phyloP scores from a whole-genome alignment of 2,329 filamentous ascomycete genomes.

The Chaetothyriales sp. region DNA sequence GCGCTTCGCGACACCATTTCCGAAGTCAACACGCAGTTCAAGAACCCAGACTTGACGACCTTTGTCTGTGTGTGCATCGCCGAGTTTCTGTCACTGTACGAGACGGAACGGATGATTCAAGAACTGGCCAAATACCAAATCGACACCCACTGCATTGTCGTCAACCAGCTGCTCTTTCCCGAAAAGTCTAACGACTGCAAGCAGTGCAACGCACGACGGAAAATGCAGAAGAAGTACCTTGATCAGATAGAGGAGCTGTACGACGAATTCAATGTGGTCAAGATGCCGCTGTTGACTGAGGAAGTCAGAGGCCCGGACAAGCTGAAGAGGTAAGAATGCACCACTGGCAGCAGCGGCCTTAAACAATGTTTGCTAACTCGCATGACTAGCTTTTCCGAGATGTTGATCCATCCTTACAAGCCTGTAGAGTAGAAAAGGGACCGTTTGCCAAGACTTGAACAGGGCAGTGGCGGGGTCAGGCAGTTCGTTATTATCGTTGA shows the following conservation, averaged over 20 bases:
- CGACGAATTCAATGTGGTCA: conserved; percentile 97
- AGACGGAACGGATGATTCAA: conserved; percentile 99
- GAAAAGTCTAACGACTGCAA: conserved; percentile 74
- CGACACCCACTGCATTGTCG: conserved; percentile 93
- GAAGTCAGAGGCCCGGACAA: conserved; percentile 93
- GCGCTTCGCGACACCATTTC: conserved; percentile 79
- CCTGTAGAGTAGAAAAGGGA: conserved; percentile 16
- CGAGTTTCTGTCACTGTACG: conserved; percentile 91
- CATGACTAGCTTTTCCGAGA: conserved; percentile 33
- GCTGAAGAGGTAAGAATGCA: conserved; percentile 55
- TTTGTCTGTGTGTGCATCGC: conserved; percentile 98
- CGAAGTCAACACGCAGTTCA: conserved; percentile 97
- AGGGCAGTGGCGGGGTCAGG: no score
- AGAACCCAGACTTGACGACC: conserved; percentile 86
- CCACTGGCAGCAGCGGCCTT: conserved; percentile 1
- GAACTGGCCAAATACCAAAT: conserved; percentile 87
- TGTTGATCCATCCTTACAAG: conserved; percentile 36
- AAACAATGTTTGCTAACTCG: conserved; percentile 4
- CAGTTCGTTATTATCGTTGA: no score
- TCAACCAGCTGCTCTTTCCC: conserved; percentile 94
- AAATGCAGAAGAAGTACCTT: conserved; percentile 99
- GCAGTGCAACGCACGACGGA: conserved; percentile 83
- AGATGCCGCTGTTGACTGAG: conserved; percentile 91
- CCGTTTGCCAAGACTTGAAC: no score
- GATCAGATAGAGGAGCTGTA: conserved; percentile 98